Percentiles rank a stretch among this genome's conserved stretches.
Conservation (phyloP, 139 green algal genomes). For the Tetradesmus lagerheimii region DNA sequence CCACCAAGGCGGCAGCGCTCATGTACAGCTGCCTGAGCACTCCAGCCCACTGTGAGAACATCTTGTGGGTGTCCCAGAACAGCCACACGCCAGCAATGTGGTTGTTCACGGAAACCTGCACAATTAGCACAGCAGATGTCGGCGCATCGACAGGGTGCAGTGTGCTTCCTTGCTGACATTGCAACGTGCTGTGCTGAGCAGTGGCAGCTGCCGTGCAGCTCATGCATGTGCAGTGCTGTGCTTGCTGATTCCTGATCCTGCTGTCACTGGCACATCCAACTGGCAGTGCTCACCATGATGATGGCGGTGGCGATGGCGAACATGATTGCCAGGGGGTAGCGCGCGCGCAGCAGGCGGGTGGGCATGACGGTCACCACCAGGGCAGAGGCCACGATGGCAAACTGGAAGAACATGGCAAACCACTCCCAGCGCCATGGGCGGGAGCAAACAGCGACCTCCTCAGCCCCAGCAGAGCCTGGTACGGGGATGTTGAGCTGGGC, state of each 20-base stretch:
- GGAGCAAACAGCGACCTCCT: background rate
- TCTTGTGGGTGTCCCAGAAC: conserved; percentile 20
- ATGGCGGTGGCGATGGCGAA: background rate
- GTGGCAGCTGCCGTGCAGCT: too few species aligned
- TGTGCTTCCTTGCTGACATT: background rate
- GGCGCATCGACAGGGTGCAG: too few species aligned
- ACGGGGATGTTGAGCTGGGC: background rate
- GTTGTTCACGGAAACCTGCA: conserved; percentile 12
- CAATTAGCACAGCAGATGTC: background rate
- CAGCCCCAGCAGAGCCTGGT: background rate
- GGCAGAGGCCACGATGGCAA: background rate
- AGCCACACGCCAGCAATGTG: conserved; percentile 16
- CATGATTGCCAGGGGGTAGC: background rate
- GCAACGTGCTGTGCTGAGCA: too few species aligned
- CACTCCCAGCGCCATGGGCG: background rate
- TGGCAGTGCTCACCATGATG: conserved; percentile 31
- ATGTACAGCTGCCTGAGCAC: conserved; percentile 11
- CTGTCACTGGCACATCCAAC: too few species aligned
- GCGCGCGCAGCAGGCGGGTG: background rate
- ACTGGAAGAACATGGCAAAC: conserved; percentile 20
- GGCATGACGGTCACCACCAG: background rate
- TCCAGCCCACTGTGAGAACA: background rate
- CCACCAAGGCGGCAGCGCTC: conserved; percentile 16
- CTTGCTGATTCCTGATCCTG: too few species aligned
- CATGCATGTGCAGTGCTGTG: too few species aligned